These are phyloP conservation scores for Aspergillus aculeatinus DNA, from an alignment of 2,329 filamentous ascomycete species.

Conservation along the genomic window DNA sequence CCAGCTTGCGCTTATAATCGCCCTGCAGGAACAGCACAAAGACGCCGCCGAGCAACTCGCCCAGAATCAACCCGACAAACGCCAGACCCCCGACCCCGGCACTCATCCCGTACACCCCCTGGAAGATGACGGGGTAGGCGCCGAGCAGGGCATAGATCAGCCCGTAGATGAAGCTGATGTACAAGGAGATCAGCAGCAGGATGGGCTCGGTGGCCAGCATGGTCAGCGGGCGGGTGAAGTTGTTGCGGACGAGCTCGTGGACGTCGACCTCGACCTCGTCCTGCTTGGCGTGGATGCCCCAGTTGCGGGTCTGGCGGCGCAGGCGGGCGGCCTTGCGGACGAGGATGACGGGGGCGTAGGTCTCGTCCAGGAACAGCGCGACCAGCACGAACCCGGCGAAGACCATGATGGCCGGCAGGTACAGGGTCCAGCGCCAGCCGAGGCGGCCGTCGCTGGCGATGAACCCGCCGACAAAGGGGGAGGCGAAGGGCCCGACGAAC, in stretches of 20 bases:
- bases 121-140: constrained; percentile 34
- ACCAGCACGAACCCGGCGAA: constrained; percentile 44
- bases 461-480: constrained; percentile 54
- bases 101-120: constrained; percentile 32
- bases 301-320: constrained; percentile 56
- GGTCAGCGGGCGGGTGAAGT: constrained; percentile 46
- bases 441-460: constrained; percentile 47
- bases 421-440: constrained; percentile 55
- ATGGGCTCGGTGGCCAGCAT: constrained; percentile 45
- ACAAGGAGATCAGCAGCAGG: constrained; percentile 33
- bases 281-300: constrained; percentile 59
- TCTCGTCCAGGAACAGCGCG: constrained; percentile 52
- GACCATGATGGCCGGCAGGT: constrained; percentile 56
- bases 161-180: constrained; percentile 37
- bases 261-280: constrained; percentile 56
- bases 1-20: constrained; percentile 32
- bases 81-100: constrained; percentile 32
- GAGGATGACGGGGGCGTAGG: constrained; percentile 50
- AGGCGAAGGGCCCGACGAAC: constrained; percentile 51
- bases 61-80: constrained; percentile 34
- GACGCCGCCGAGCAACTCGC: constrained; percentile 28
- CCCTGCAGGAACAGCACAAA: constrained; percentile 32
- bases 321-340: constrained; percentile 48
- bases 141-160: constrained; percentile 34
- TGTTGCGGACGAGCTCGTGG: constrained; percentile 48